phyloP scores from a whole-genome alignment of 805 yeast genomes.

The Torulaspora indica region DNA sequence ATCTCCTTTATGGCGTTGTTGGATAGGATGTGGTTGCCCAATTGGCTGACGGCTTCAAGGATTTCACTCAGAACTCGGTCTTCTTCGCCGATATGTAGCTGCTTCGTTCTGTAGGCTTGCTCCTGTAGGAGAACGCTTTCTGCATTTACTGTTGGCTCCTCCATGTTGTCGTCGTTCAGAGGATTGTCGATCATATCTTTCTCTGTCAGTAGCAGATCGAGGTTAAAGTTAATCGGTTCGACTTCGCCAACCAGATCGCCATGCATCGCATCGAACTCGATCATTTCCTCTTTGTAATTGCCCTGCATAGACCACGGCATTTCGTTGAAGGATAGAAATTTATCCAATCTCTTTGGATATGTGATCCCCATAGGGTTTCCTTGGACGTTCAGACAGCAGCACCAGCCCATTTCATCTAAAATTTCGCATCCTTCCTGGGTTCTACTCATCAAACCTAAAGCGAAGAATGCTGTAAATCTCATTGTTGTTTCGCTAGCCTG shows the following conservation, averaged over 20 bases:
- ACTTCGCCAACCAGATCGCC: slow-evolving; percentile 19
- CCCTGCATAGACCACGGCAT: slow-evolving; percentile 18
- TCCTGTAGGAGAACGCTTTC: slow-evolving; percentile 11
- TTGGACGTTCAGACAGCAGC: slow-evolving; percentile 42
- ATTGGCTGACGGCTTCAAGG: slow-evolving; percentile 43
- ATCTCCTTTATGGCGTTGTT: slow-evolving; percentile 56
- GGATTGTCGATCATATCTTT: slow-evolving; percentile 27
- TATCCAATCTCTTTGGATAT: slow-evolving; percentile 37
- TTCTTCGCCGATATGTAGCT: slow-evolving; percentile 18
- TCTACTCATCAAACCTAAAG: slow-evolving; percentile 65
- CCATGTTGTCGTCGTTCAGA: slow-evolving; percentile 18
- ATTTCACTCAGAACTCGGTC: slow-evolving; percentile 33
- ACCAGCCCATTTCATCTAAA: slow-evolving; percentile 78
- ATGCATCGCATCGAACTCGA: slow-evolving; percentile 16
- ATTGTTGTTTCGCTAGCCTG: slow-evolving; percentile 52
- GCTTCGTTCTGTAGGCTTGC: slow-evolving; percentile 7
- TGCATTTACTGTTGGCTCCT: slow-evolving; percentile 7
- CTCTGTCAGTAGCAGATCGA: slow-evolving; percentile 26
- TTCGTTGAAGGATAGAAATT: slow-evolving; percentile 33
- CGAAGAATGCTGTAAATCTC: slow-evolving; percentile 72
- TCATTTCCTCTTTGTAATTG: slow-evolving; percentile 20
- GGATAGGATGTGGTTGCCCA: slow-evolving; percentile 52
- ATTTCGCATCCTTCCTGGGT: slow-evolving; percentile 81
- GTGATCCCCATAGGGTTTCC: slow-evolving; percentile 43
- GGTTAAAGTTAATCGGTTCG: slow-evolving; percentile 21